phyloP scores from a whole-genome alignment of 2,329 filamentous ascomycete species.

The Bisporella sp. region DNA sequence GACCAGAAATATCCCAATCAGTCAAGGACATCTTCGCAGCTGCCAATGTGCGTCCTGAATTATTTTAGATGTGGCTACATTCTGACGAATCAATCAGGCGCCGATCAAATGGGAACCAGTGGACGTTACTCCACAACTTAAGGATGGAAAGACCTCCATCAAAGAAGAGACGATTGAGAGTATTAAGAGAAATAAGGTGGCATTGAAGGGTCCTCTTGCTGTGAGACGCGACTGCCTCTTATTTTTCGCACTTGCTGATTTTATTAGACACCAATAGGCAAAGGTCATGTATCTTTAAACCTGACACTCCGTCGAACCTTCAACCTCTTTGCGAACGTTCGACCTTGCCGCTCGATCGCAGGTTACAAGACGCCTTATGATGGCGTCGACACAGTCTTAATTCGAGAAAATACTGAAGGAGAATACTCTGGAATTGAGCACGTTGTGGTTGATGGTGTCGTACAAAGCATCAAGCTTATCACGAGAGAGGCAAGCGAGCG shows the following conservation, averaged over 20 bases:
- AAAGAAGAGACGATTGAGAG: slow-evolving; percentile 88
- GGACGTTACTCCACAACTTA: slow-evolving; percentile 88
- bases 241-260: slow-evolving; percentile 13
- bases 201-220: slow-evolving; percentile 94
- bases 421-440: slow-evolving; percentile 99
- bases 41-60: slow-evolving; percentile 61
- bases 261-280: slow-evolving; percentile 80
- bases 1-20: slow-evolving; percentile 93
- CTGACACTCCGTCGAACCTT: slow-evolving; percentile 97
- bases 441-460: slow-evolving; percentile 93
- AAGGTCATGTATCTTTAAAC: slow-evolving; percentile 98
- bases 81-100: slow-evolving; percentile 43
- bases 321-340: slow-evolving; percentile 99
- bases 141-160: slow-evolving; percentile 93
- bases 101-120: slow-evolving; percentile 96
- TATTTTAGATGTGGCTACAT: slow-evolving; percentile 1
- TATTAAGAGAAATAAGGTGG: slow-evolving; percentile 92
- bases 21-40: slow-evolving; percentile 98
- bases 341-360: slow-evolving; percentile 92
- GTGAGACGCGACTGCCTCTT: slow-evolving; percentile 43
- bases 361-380: slow-evolving; percentile 99
- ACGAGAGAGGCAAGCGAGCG: slow-evolving; percentile 91
- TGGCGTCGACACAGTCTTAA: slow-evolving; percentile 91
- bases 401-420: slow-evolving; percentile 99
- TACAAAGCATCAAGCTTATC: slow-evolving; percentile 99